Base-by-base conservation (phyloP, 139 green algal species). In the Raphidocelis subcapitata region DNA sequence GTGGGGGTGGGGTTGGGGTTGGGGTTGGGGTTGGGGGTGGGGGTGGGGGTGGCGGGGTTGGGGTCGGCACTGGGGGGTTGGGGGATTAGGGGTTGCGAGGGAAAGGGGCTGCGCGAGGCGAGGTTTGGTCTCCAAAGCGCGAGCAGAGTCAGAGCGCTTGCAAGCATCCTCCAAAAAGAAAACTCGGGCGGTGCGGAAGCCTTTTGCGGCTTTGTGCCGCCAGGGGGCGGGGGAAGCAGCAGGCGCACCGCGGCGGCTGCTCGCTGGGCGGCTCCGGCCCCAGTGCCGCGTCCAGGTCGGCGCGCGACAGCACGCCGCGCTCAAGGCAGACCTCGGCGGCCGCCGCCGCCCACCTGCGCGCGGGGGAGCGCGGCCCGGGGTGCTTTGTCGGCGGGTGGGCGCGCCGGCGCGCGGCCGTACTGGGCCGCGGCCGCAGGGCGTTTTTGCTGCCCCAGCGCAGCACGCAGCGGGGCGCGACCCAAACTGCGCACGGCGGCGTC, bases 321-420 rank as follows among this genome's bases (percentile, higher is more conserved):
- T 85, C 82, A 59, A 85, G 61, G 18, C 36, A 65, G 8, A 87
- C 69, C 26, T 37, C 54, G 3, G 75, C 59, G n/a, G 64, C 36
- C 2, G 72, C 59, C 10, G 68, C 59, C 24, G 82, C 82, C 82
- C 82, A 87, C 46, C 75, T 77, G 55, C 79, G 75, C 61, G 82
- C 81, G 73, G 80, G 83, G 33, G 33, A 61, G 32, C 36, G 36
- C 59, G 44, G 24, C 46, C 62, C 64, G 35, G 67, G 61, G 46
- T n/a, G 46, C 32, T 35, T 55, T 23, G n/a, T 63, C 33, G 15
- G n/a, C 54, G 2, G 49, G 65, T n/a, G 67, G 29, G 28, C 44
- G 51, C 21, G 41, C 33, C 5, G 67, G n/a, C 3, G 32, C 29
- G 26, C 52, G 36, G 18, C 74, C 41, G 32, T 59, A 28, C 36